A percentile compares a stretch with the other conserved stretches of the same genome.
phyloP scores from a whole-genome alignment of 176 grass and related monocot genomes.

The Musa acuminata region DNA sequence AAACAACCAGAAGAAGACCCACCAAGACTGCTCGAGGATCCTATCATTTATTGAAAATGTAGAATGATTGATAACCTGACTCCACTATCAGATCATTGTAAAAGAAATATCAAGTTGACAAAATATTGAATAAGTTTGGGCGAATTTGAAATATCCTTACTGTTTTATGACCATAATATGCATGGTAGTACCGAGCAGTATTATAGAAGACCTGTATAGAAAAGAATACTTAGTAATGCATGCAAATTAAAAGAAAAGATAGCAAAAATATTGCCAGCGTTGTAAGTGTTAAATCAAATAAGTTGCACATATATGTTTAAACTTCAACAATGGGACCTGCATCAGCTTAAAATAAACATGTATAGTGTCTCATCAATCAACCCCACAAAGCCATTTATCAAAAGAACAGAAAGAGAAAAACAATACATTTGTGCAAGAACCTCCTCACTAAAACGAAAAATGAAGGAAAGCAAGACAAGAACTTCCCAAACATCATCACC shows the following conservation, averaged over 20 bases:
- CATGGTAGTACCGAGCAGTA: conserved; percentile 70
- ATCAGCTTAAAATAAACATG: background rate
- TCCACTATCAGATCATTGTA: background rate
- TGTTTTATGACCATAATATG: conserved; percentile 84
- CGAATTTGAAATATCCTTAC: conserved; percentile 18
- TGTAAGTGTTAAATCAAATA: background rate
- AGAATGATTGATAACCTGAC: background rate
- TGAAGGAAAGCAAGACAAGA: background rate
- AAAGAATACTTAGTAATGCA: conserved; percentile 1
- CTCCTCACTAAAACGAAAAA: background rate
- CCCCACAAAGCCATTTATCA: background rate
- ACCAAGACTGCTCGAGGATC: conserved; percentile 84
- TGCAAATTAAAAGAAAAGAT: background rate
- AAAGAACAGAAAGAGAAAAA: background rate
- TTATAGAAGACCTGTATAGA: conserved; percentile 71
- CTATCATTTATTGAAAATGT: conserved; percentile 24
- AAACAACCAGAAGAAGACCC: conserved; percentile 82
- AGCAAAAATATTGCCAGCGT: too few species aligned
- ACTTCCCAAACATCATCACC: background rate
- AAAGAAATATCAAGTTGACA: background rate
- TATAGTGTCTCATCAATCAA: background rate
- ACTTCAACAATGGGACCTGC: background rate
- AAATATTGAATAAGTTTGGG: conserved; percentile 6
- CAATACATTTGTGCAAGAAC: background rate
- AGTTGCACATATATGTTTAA: background rate